Conservation (phyloP, 768 basidiomycete species). For the Lentinula aciculospora region DNA sequence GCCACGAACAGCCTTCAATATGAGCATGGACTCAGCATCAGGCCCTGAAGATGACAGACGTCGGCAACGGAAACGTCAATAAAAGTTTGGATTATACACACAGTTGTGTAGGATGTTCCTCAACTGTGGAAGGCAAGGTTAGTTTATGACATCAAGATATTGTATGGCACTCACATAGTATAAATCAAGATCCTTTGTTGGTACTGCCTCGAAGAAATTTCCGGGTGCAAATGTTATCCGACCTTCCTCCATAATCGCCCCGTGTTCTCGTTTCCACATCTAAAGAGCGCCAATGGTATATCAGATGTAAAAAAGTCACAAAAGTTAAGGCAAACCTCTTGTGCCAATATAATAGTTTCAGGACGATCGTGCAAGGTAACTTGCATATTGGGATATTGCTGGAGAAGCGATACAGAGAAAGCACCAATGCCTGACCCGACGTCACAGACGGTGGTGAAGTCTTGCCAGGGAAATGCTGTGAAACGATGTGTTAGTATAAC, state of each 20-base stretch:
- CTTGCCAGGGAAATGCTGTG: conserved; percentile 28
- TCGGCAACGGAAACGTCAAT: neutral
- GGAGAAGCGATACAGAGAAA: conserved; percentile 22
- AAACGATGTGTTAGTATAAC: too few relatives aligned
- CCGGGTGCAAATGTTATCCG: conserved; percentile 22
- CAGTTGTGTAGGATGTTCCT: conserved; percentile 24
- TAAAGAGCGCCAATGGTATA: neutral
- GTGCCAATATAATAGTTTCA: conserved; percentile 15
- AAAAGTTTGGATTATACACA: neutral
- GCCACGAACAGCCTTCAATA: conserved; percentile 23
- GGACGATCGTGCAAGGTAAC: conserved; percentile 26
- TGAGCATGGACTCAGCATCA: conserved; percentile 19
- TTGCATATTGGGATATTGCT: conserved; percentile 21
- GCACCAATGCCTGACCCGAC: conserved; percentile 28
- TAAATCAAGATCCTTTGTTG: conserved; percentile 18
- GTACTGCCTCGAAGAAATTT: conserved; percentile 23
- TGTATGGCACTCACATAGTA: conserved; percentile 25
- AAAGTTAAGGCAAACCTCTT: conserved; percentile 15
- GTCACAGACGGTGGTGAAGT: conserved; percentile 24
- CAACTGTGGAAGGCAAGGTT: too few relatives aligned
- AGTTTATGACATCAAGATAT: too few relatives aligned
- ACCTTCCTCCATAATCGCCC: conserved; percentile 17
- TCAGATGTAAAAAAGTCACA: too few relatives aligned
- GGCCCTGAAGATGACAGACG: conserved; percentile 9
- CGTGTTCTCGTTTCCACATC: conserved; percentile 12